phyloP scores from a whole-genome alignment of 1,284 basidiomycete genomes.

The Somion occarium region DNA sequence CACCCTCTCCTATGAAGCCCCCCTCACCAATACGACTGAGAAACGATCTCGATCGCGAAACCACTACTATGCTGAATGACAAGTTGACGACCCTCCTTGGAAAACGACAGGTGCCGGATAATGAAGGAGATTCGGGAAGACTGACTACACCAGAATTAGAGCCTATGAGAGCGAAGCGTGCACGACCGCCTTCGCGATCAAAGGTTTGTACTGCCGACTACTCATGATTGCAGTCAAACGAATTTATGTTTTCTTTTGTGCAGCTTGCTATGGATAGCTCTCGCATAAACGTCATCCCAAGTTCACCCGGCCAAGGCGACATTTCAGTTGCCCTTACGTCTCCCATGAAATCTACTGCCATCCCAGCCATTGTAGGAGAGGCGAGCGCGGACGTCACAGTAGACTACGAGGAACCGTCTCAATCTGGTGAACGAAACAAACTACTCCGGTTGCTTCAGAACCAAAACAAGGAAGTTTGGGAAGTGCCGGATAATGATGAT shows the following conservation, averaged over 20 bases:
- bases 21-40: slow-evolving; percentile 15
- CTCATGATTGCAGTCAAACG: background rate
- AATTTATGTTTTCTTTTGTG: background rate
- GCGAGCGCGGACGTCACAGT: slow-evolving; percentile 34
- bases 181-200: slow-evolving; percentile 35
- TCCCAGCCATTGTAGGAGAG: slow-evolving; percentile 4
- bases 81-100: slow-evolving; percentile 62
- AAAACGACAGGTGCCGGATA: slow-evolving; percentile 45
- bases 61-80: slow-evolving; percentile 52
- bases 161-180: slow-evolving; percentile 31
- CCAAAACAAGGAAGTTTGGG: slow-evolving; percentile 14
- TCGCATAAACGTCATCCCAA: background rate
- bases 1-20: slow-evolving; percentile 42
- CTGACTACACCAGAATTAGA: background rate
- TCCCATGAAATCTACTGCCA: slow-evolving; percentile 27
- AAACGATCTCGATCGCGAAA: slow-evolving; percentile 33
- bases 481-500: slow-evolving; percentile 6
- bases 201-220: slow-evolving; percentile 33
- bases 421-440: slow-evolving; percentile 50
- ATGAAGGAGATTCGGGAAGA: slow-evolving; percentile 28
- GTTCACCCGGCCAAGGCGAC: background rate
- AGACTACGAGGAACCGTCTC: slow-evolving; percentile 63
- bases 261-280: background rate
- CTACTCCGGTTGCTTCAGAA: slow-evolving; percentile 33
- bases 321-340: background rate